phyloP scores from a whole-genome alignment of 2,329 filamentous ascomycete genomes.

The Hypoxylon sp. region DNA sequence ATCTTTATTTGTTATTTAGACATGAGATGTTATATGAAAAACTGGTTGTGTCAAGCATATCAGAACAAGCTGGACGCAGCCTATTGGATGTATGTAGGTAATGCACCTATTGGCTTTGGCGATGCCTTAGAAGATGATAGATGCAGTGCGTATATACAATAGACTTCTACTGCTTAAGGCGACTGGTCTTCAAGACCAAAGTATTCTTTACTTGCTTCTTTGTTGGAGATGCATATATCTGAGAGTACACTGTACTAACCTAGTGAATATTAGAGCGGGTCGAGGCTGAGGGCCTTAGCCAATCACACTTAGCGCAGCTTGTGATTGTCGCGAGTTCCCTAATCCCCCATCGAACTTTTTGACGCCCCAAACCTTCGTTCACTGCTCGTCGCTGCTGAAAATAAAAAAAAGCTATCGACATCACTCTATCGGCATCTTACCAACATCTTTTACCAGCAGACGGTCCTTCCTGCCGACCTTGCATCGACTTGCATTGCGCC shows the following conservation, averaged over 20 bases:
- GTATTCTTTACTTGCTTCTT: too few relatives aligned
- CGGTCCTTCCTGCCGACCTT: constrained; percentile 14
- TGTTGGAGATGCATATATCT: neutral
- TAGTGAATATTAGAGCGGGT: constrained; percentile 26
- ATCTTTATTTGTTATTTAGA: neutral
- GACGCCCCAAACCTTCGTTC: constrained; percentile 37
- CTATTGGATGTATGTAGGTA: too few relatives aligned
- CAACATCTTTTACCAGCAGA: constrained; percentile 26
- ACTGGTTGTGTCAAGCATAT: neutral
- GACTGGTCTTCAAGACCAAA: too few relatives aligned
- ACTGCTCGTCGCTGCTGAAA: constrained; percentile 32
- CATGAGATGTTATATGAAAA: neutral
- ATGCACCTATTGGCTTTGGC: too few relatives aligned
- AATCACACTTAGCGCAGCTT: constrained; percentile 24
- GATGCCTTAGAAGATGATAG: too few relatives aligned
- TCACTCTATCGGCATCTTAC: constrained; percentile 6
- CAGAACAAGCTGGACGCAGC: too few relatives aligned
- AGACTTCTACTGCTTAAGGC: neutral
- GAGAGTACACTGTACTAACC: constrained; percentile 21
- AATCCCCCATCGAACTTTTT: constrained; percentile 37
- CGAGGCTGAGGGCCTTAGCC: constrained; percentile 34
- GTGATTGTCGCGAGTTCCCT: constrained; percentile 41
- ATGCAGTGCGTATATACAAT: neutral
- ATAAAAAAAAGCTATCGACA: constrained; percentile 33
- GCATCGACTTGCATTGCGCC: constrained; percentile 15